A percentile compares a stretch with the other conserved stretches of the same genome.
Evolutionary conservation across 805 yeast genomes (phyloP).

Genomic region (Kuraishia hungarica): DNA sequence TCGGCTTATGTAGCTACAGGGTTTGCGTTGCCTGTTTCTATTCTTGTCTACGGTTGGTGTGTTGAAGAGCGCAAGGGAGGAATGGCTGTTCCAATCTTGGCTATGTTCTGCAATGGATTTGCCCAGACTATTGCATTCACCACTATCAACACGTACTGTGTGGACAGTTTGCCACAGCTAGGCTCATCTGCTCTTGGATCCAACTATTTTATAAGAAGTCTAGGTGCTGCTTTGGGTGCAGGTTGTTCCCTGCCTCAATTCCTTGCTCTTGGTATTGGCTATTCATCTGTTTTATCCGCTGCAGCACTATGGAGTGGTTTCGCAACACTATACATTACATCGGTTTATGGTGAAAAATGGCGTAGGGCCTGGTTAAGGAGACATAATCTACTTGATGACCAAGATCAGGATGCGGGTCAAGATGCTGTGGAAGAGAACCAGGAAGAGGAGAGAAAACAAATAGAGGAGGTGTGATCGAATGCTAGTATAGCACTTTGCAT

Average conservation of each 20-base stretch:
- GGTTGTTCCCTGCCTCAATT: slow-evolving; percentile 41
- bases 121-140: slow-evolving; percentile 47
- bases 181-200: slow-evolving; percentile 49
- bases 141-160: slow-evolving; percentile 47
- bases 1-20: slow-evolving; percentile 30
- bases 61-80: slow-evolving; percentile 44
- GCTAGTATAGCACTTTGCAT: neutral
- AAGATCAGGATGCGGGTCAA: neutral
- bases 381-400: neutral
- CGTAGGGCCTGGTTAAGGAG: neutral
- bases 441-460: neutral
- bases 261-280: slow-evolving; percentile 43
- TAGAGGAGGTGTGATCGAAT: neutral
- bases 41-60: slow-evolving; percentile 47
- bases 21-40: slow-evolving; percentile 32
- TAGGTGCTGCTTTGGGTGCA: slow-evolving; percentile 42
- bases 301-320: neutral
- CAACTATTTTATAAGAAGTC: slow-evolving; percentile 39
- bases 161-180: slow-evolving; percentile 46
- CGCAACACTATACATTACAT: neutral
- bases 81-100: slow-evolving; percentile 41
- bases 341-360: neutral
- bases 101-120: slow-evolving; percentile 38
- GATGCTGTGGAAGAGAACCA: neutral
- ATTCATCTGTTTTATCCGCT: neutral